Evolutionary conservation across 306 rosid species (phyloP), one percentile per base, ranked within the genome.

Genomic region (Canavalia ensiformis): DNA sequence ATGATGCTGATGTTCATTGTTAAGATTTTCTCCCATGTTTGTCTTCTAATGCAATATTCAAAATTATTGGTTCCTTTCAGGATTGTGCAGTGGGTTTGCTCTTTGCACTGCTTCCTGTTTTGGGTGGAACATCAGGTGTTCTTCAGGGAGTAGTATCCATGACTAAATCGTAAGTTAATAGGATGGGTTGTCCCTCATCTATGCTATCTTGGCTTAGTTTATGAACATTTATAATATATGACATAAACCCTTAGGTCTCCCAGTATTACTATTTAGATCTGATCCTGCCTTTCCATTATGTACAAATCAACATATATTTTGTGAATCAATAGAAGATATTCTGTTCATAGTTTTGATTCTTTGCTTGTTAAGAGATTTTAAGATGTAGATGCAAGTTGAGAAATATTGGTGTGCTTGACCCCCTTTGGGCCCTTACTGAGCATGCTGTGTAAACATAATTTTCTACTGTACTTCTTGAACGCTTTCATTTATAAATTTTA

Each of bases 81-180:
- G 99, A 95, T 74, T 91, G 98, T 88, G 96, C 99, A 39, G 97
- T 95, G 66, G 99, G 99, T 74, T 88, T 95, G 91, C 93, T 95
- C 74, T 95, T 95, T 90, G 98, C 99, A 6, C 76, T 95, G 90
- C 93, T 95, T 85, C 99, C 99, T 6, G 88, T 95, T 81, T 90
- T 93, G 37, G 99, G 97, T 69, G 99, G 97, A 58, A 91, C 96
- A 59, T 93, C 98, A 56, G 99, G 99, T 50, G 89, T 95, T 84
- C 90, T 95, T 84, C 93, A 93, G 75, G 99, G 99, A 86, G 88
- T 95, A 56, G 84, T 93, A 76, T 95, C 96, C 87, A 93, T 95
- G 98, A 87, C 89, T 70, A 91, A 91, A 90, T 91, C 89, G 98
- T 95, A 88, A 89, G 98, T 85, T 75, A 50, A 56, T 28, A 52